phyloP scores from a whole-genome alignment of 768 basidiomycete genomes.

The Tricholoma furcatifolium region DNA sequence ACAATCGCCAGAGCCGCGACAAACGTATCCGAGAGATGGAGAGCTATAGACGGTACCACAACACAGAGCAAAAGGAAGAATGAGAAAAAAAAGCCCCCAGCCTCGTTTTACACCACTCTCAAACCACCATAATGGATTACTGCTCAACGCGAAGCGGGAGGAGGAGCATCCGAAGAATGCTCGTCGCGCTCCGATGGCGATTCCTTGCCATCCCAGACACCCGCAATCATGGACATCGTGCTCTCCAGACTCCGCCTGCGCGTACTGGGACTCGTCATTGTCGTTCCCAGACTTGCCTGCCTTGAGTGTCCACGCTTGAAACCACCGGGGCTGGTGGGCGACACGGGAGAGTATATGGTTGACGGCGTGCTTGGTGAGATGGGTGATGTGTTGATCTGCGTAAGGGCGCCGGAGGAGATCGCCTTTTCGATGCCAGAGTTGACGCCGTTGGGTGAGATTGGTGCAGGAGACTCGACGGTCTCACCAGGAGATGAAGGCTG shows the following conservation, averaged over 20 bases:
- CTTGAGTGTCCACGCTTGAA: slow-evolving; percentile 74
- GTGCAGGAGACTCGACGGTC: slow-evolving; percentile 33
- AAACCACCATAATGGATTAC: not conserved
- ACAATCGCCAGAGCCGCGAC: not conserved
- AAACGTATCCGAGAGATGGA: not conserved
- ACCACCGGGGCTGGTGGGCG: slow-evolving; percentile 38
- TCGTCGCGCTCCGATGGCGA: slow-evolving; percentile 36
- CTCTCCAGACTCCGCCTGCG: slow-evolving; percentile 90
- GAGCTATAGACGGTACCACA: slow-evolving; percentile 3
- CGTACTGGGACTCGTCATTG: slow-evolving; percentile 92
- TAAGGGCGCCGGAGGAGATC: slow-evolving; percentile 28
- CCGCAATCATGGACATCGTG: slow-evolving; percentile 93
- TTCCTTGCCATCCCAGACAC: slow-evolving; percentile 78
- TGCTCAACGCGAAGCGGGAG: slow-evolving; percentile 3
- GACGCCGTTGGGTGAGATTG: slow-evolving; percentile 47
- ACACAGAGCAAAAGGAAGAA: not conserved
- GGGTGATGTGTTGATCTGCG: slow-evolving; percentile 31
- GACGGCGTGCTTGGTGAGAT: slow-evolving; percentile 23
- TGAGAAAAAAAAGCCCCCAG: not conserved
- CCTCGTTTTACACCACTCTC: not conserved
- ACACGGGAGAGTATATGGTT: slow-evolving; percentile 32
- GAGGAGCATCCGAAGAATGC: slow-evolving; percentile 28
- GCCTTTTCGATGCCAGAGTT: slow-evolving; percentile 41
- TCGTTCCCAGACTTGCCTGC: slow-evolving; percentile 88
- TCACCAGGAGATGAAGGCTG: slow-evolving; percentile 61